phyloP scores from a whole-genome alignment of 2,329 filamentous ascomycete species.

The Fusarium cyanostomum region DNA sequence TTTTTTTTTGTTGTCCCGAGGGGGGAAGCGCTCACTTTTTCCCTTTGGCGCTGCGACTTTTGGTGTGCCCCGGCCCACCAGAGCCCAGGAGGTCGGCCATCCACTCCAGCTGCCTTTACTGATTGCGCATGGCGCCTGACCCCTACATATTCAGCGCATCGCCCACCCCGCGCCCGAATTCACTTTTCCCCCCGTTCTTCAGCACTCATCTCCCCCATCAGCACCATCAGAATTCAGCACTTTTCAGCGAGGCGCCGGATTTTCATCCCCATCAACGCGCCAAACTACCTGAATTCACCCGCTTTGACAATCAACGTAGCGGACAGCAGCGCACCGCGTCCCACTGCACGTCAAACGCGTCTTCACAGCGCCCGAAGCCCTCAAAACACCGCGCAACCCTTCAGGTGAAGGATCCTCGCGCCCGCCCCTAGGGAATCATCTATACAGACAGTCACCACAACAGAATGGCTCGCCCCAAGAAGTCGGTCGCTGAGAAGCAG shows the following conservation, averaged over 20 bases:
- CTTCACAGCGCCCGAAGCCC: not conserved
- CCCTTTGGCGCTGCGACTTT: slow-evolving; percentile 31
- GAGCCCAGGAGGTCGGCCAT: slow-evolving; percentile 25
- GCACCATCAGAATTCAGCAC: slow-evolving; percentile 41
- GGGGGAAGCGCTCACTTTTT: slow-evolving; percentile 25
- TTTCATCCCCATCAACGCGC: slow-evolving; percentile 34
- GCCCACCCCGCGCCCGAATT: slow-evolving; percentile 47
- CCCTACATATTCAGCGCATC: slow-evolving; percentile 51
- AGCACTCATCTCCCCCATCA: slow-evolving; percentile 43
- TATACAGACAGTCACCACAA: not conserved
- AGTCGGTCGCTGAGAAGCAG: slow-evolving; percentile 50
- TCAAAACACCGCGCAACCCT: slow-evolving; percentile 12
- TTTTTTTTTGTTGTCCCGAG: slow-evolving; percentile 21
- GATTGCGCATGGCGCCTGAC: slow-evolving; percentile 46
- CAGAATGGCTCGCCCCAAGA: slow-evolving; percentile 57
- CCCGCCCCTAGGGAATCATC: not conserved
- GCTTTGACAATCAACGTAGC: slow-evolving; percentile 38
- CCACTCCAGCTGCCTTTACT: slow-evolving; percentile 33
- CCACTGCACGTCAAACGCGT: slow-evolving; percentile 30
- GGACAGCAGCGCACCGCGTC: slow-evolving; percentile 31
- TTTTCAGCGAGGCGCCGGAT: slow-evolving; percentile 30
- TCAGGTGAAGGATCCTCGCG: slow-evolving; percentile 4
- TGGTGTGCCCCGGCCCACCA: slow-evolving; percentile 28
- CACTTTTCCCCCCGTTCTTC: slow-evolving; percentile 44
- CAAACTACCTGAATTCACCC: slow-evolving; percentile 41